A percentile compares a stretch with the other conserved stretches of the same genome.
phyloP scores from a whole-genome alignment of 2,329 filamentous ascomycete genomes.

The Emericellopsis cladophorae region DNA sequence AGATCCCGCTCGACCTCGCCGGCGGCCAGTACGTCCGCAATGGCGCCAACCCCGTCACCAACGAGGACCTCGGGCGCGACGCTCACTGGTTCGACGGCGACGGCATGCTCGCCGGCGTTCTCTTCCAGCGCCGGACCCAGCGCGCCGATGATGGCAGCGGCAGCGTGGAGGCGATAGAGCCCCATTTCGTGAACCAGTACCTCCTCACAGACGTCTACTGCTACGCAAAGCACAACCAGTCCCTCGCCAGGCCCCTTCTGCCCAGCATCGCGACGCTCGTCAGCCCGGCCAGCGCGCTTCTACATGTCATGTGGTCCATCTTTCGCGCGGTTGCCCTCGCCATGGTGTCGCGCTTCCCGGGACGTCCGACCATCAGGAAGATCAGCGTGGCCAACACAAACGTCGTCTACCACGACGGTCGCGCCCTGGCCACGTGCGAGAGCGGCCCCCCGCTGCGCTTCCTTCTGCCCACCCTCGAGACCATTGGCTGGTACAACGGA shows the following conservation, averaged over 20 bases:
- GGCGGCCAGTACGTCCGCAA: slow-evolving; percentile 64
- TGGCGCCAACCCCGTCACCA: slow-evolving; percentile 54
- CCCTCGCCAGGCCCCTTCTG: slow-evolving; percentile 42
- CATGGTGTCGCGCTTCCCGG: slow-evolving; percentile 42
- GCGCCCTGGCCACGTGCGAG: slow-evolving; percentile 57
- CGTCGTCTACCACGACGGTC: slow-evolving; percentile 54
- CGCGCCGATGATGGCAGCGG: slow-evolving; percentile 10
- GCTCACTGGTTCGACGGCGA: slow-evolving; percentile 67
- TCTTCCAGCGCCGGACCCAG: slow-evolving; percentile 32
- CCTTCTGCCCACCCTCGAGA: slow-evolving; percentile 49
- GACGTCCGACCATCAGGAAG: slow-evolving; percentile 46
- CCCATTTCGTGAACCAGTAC: slow-evolving; percentile 58
- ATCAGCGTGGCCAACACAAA: slow-evolving; percentile 61
- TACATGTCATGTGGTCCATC: slow-evolving; percentile 36
- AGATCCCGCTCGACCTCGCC: slow-evolving; percentile 49
- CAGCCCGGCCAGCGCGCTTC: slow-evolving; percentile 38
- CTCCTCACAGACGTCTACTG: slow-evolving; percentile 55
- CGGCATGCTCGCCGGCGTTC: slow-evolving; percentile 59
- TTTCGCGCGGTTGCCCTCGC: slow-evolving; percentile 45
- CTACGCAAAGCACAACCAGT: slow-evolving; percentile 32
- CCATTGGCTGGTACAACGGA: slow-evolving; percentile 60
- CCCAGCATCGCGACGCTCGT: slow-evolving; percentile 57
- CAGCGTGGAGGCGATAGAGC: slow-evolving; percentile 22
- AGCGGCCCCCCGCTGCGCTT: slow-evolving; percentile 58
- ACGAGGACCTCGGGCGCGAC: slow-evolving; percentile 46